These are phyloP conservation scores for Mortierella sp. DNA, from an alignment of 371 early-diverging fungal genomes.

Conservation along the genomic window DNA sequence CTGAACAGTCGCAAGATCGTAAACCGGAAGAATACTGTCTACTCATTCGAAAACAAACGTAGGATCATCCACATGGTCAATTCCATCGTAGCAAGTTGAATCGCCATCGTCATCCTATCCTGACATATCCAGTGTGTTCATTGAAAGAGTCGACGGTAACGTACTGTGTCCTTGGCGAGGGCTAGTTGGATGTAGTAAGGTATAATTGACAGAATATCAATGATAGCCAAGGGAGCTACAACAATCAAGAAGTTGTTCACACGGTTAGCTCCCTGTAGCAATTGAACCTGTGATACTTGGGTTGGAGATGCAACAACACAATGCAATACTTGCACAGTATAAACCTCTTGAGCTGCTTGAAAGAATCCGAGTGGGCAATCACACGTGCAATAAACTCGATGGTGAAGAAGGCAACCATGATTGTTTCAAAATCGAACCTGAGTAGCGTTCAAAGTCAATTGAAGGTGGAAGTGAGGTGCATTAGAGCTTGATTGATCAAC, in stretches of 20 bases:
- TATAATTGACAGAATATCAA: constrained; percentile 84
- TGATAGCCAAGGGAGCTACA: constrained; percentile 75
- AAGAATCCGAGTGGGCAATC: constrained; percentile 74
- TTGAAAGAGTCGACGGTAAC: constrained; percentile 5
- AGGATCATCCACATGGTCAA: no score
- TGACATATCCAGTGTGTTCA: neutral
- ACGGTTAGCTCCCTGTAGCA: no score
- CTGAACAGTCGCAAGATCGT: constrained; percentile 85
- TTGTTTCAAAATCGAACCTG: constrained; percentile 80
- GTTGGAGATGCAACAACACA: neutral
- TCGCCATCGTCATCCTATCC: no score
- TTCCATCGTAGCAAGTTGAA: no score
- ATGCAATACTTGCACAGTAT: constrained; percentile 49
- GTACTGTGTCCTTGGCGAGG: constrained; percentile 75
- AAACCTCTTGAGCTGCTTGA: constrained; percentile 64
- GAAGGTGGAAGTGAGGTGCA: neutral
- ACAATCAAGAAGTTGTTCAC: neutral
- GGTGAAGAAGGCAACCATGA: constrained; percentile 83
- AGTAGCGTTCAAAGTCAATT: no score
- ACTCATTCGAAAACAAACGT: neutral
- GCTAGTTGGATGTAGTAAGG: constrained; percentile 85
- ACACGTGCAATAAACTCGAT: constrained; percentile 79
- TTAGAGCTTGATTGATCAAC: neutral
- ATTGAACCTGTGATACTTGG: neutral
- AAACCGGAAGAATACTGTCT: constrained; percentile 86